A percentile compares a stretch with the other conserved stretches of the same genome.
phyloP scores from a whole-genome alignment of 2,329 filamentous ascomycete genomes.

The Verruconis gallopava region DNA sequence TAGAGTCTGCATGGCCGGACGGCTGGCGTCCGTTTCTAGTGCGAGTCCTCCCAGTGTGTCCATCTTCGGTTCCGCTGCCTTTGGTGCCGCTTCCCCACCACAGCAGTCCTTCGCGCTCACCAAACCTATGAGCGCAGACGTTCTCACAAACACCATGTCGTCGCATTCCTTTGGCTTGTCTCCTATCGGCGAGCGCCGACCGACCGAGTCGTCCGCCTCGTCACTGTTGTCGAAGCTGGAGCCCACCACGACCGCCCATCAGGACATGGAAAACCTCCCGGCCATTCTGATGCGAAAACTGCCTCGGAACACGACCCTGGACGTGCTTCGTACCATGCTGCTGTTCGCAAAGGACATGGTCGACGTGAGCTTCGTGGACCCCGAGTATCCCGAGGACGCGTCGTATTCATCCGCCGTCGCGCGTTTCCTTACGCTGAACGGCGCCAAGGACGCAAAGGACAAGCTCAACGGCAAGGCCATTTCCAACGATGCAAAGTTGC shows the following conservation, averaged over 20 bases:
- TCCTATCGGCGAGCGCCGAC: constrained; percentile 28
- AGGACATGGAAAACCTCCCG: constrained; percentile 14
- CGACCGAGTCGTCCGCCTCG: constrained; percentile 23
- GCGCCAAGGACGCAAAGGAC: constrained; percentile 46
- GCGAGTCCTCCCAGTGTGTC: neutral
- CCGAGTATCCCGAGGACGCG: constrained; percentile 42
- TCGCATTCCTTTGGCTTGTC: constrained; percentile 26
- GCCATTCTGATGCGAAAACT: constrained; percentile 47
- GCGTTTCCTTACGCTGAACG: constrained; percentile 42
- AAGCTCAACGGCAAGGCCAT: constrained; percentile 48
- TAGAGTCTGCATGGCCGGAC: neutral
- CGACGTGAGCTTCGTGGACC: constrained; percentile 43
- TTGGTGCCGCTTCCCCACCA: neutral
- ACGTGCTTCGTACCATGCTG: constrained; percentile 48
- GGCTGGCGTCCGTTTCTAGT: neutral
- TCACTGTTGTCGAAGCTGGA: constrained; percentile 25
- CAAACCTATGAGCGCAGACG: constrained; percentile 8
- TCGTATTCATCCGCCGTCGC: constrained; percentile 46
- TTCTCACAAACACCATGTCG: constrained; percentile 8
- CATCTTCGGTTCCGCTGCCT: neutral
- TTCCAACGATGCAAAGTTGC: constrained; percentile 46
- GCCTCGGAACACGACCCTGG: constrained; percentile 43
- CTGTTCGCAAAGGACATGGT: constrained; percentile 52
- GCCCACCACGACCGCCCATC: constrained; percentile 15
- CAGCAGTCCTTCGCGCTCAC: neutral